Conservation (phyloP, 495 filamentous ascomycete species). For the Xylaria telfairii region DNA sequence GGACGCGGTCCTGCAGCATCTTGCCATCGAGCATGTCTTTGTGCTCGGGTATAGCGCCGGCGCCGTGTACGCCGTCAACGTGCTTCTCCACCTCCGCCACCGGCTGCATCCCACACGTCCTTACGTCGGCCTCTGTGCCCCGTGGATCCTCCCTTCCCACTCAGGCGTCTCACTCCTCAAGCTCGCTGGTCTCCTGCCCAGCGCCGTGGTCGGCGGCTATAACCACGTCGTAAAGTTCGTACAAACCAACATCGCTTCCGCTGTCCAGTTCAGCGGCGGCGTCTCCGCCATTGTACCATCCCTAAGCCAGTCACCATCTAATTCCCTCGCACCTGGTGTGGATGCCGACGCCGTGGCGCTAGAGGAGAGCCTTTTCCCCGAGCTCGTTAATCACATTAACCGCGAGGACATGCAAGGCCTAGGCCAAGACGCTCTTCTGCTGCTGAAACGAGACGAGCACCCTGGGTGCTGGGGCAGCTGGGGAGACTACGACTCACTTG, state of each 20-base stretch:
- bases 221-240: constrained; percentile 45
- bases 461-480: constrained; percentile 7
- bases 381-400: background rate
- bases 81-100: constrained; percentile 43
- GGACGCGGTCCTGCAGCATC: constrained; percentile 46
- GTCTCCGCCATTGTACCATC: background rate
- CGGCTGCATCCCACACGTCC: constrained; percentile 46
- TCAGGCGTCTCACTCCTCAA: constrained; percentile 38
- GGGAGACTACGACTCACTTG: constrained; percentile 9
- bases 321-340: background rate
- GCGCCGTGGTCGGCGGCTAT: constrained; percentile 40
- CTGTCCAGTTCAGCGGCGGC: background rate
- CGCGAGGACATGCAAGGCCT: background rate
- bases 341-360: background rate
- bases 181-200: constrained; percentile 28
- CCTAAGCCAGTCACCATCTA: background rate
- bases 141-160: constrained; percentile 53
- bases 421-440: constrained; percentile 2
- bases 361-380: background rate
- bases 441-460: constrained; percentile 1
- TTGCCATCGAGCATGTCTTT: constrained; percentile 48
- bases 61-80: constrained; percentile 54
- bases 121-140: constrained; percentile 46
- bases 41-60: constrained; percentile 52
- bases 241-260: constrained; percentile 19